Base-by-base conservation (phyloP, 2,329 filamentous ascomycete species). In the Trichothecium sympodiale region DNA sequence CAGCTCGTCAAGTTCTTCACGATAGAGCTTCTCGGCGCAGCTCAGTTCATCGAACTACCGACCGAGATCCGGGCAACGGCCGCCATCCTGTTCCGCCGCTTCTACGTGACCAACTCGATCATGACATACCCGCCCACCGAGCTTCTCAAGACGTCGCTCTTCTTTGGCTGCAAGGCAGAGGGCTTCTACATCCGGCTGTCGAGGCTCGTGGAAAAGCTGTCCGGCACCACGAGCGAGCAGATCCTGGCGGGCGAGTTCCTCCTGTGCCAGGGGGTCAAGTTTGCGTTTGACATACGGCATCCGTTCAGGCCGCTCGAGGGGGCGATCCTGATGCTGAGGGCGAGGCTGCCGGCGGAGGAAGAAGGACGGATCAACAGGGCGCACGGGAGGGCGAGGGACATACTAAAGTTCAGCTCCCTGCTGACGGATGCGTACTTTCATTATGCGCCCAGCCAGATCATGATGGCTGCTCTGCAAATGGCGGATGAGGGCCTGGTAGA, bases 341-440 rank as follows among this genome's bases (percentile, higher is more conserved):
- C 80, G 31, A 67, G 83, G 17, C 69, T 74, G 0, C 72, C 77
- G 17, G 20, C 6, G 20, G 20, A 79, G 2, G 71, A 78, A 34
- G 67, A 67, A 33, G 48, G 55, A 8, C 61, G 68, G 17, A 60
- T 77, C 20, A 61, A 60, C 33, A 66, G 67, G 9, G 85, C 85
- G 0, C 87, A 94, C 52, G 66, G 67, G n/a, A 71, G 70, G 35
- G 83, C 88, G 0, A 73, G 83, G 29, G 74, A 79, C 15, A 69
- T 85, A 32, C 72, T 93, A 37, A 85, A 85, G 52, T 81, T 78
- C 37, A 83, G 84, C 38, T 83, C 87, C 0, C 65, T 94, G 34
- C 71, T 95, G 41, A 94, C 89, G 17, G 91, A 98, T 50, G 87
- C 77, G n/a, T 96, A 96, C 62, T 95, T 96, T 60, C 81, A 94